Evolutionary conservation across 768 basidiomycete species (phyloP).

Genomic region (Kwoniella sp.): DNA sequence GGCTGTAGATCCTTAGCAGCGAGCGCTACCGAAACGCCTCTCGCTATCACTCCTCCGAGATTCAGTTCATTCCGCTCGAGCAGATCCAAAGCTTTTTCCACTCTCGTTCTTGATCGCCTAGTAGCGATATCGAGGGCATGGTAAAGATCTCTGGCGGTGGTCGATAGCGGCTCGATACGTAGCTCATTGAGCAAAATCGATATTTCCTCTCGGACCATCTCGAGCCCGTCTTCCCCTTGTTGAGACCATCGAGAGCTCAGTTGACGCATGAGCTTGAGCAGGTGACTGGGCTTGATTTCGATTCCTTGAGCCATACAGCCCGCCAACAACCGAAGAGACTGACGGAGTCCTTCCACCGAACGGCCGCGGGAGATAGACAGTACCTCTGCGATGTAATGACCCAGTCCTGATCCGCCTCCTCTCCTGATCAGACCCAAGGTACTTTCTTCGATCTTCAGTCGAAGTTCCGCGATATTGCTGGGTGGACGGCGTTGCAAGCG

Average conservation of each 20-base stretch:
- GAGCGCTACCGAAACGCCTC: slow-evolving; percentile 11
- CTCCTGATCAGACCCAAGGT: slow-evolving; percentile 8
- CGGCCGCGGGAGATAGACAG: slow-evolving; percentile 1
- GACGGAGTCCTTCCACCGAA: slow-evolving; percentile 7
- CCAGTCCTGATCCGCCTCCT: slow-evolving; percentile 2
- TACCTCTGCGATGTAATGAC: slow-evolving; percentile 8
- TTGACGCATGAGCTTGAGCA: slow-evolving; percentile 15
- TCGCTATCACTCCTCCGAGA: slow-evolving; percentile 6
- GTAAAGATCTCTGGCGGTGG: slow-evolving; percentile 2
- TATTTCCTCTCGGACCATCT: slow-evolving; percentile 3
- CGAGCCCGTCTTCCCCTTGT: neutral
- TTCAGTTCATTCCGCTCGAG: slow-evolving; percentile 1
- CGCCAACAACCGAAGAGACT: slow-evolving; percentile 7
- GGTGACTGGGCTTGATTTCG: slow-evolving; percentile 1
- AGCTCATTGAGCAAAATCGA: neutral
- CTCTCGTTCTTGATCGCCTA: slow-evolving; percentile 1
- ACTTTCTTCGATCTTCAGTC: slow-evolving; percentile 7
- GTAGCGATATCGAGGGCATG: slow-evolving; percentile 8
- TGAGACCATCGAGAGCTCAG: neutral
- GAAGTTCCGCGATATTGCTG: neutral
- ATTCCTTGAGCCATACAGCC: slow-evolving; percentile 15
- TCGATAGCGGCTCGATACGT: slow-evolving; percentile 1
- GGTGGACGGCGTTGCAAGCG: neutral
- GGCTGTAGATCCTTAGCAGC: neutral
- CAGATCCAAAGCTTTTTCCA: slow-evolving; percentile 13